Evolutionary conservation across 257 asterid genomes (phyloP), one percentile per base, ranked within the genome.

Genomic region (Solanum peruvianum): DNA sequence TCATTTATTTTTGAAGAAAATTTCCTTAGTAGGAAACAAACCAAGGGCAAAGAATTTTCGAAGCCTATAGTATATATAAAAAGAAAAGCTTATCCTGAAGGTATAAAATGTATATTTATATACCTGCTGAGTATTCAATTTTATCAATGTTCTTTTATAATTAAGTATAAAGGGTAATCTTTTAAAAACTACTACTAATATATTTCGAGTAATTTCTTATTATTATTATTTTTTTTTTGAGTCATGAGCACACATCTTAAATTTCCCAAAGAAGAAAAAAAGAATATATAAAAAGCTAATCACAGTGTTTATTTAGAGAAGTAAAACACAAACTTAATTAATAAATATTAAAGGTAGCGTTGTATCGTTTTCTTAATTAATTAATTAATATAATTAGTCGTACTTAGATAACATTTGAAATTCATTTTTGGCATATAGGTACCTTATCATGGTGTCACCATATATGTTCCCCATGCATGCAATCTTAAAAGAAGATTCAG

Each of bases 401-500:
- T 80, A 47, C 44, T 18, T 80, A 29, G 67, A 27, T 80, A 47
- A 39, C 44, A 80, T 83, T 64, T 72, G 45, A 75, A 52, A 31
- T 52, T 82, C 27, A 87, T 15, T 69, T 72, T 87, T 71, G 18
- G 89, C 66, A 87, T 71, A 25, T 71, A 25, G 44, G 13, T 70
- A 80, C 42, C 25, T 80, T 80, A 47, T 49, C 44, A 44, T 78
- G 18, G 25, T 78, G 58, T 78, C 64, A 44, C 66, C 64, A 78
- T 78, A 69, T 18, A 71, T 71, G 69, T 80, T 29, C 67, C 11
- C 44, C 85, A 47, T 69, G 86, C 86, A 73, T 82, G 29, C 76
- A 82, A 89, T 87, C 52, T 83, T 83, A 58, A 86, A 71, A 75
- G 83, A 90, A 75, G 88, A 87, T 76, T 87, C 91, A 87, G 86